Conservation (phyloP, 768 basidiomycete species). For the Leccinum boreale region DNA sequence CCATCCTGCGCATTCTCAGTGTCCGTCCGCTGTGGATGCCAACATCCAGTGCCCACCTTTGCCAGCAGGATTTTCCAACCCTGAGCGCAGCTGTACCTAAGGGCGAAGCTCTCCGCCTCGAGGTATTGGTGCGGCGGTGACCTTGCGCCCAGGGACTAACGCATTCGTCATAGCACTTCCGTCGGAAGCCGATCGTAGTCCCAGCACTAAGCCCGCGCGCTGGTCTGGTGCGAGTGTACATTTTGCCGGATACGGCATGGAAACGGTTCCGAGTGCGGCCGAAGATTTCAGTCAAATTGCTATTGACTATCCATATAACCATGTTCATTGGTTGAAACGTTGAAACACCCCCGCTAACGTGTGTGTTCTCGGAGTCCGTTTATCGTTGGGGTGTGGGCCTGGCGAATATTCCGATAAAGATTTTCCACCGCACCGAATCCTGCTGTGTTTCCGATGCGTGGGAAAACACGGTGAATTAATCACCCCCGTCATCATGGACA, state of each 20-base stretch:
- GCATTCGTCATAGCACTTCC: constrained; percentile 28
- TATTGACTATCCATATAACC: constrained; percentile 31
- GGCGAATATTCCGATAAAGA: constrained; percentile 19
- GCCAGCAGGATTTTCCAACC: constrained; percentile 24
- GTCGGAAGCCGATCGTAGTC: constrained; percentile 23
- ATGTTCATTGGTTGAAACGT: constrained; percentile 21
- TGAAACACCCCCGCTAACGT: constrained; percentile 27
- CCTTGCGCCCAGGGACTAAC: constrained; percentile 27
- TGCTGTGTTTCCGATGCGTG: constrained; percentile 18
- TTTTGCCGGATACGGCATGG: constrained; percentile 6
- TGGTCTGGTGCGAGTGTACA: constrained; percentile 8
- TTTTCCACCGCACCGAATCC: constrained; percentile 19
- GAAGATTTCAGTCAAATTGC: constrained; percentile 21
- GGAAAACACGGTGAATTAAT: constrained; percentile 24
- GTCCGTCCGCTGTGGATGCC: constrained; percentile 16
- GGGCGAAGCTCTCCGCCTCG: constrained; percentile 28
- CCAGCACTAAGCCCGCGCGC: constrained; percentile 20
- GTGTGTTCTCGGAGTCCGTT: constrained; percentile 26
- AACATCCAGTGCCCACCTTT: constrained; percentile 11
- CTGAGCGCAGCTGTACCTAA: constrained; percentile 35
- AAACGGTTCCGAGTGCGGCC: constrained; percentile 23
- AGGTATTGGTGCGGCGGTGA: constrained; percentile 31
- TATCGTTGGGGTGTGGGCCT: constrained; percentile 20
- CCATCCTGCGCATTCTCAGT: constrained; percentile 8
- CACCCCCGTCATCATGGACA: constrained; percentile 16